Percentiles rank a stretch among this genome's conserved stretches.
Evolutionary conservation across 2,329 filamentous ascomycete species (phyloP).

Genomic region (Cytospora chrysosperma): DNA sequence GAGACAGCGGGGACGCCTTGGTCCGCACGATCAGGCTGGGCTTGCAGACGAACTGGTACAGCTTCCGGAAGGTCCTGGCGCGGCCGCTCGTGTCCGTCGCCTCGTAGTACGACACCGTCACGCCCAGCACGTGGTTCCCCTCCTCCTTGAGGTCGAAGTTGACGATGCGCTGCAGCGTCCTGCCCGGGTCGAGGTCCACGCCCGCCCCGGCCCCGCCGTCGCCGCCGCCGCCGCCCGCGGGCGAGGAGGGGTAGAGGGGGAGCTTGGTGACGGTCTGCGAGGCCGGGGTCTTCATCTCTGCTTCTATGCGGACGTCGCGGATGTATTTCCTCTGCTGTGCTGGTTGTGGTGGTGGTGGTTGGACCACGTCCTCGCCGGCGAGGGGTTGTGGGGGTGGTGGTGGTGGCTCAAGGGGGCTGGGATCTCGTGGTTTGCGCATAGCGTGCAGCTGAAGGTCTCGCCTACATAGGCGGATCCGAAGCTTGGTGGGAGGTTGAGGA

Average conservation of each 20-base stretch:
- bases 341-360: conserved; percentile 19
- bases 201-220: conserved; percentile 29
- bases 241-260: conserved; percentile 48
- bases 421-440: conserved; percentile 91
- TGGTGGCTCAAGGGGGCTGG: conserved; percentile 24
- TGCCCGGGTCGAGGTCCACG: conserved; percentile 57
- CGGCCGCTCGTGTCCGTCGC: conserved; percentile 68
- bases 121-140: conserved; percentile 87
- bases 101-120: conserved; percentile 93
- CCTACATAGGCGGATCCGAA: conserved; percentile 96
- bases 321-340: conserved; percentile 49
- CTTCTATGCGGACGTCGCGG: conserved; percentile 76
- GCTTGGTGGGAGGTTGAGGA: conserved; percentile 81
- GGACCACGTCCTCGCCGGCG: background rate
- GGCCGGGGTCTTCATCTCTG: conserved; percentile 93
- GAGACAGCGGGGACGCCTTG: conserved; percentile 69
- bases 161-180: conserved; percentile 78
- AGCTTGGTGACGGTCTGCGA: conserved; percentile 59
- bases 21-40: conserved; percentile 86
- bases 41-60: conserved; percentile 96
- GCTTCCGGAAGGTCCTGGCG: conserved; percentile 83
- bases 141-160: conserved; percentile 90
- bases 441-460: conserved; percentile 89
- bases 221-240: conserved; percentile 16
- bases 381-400: conserved; percentile 7